Evolutionary conservation across 208 protist genomes (phyloP).

Genomic region (Wallacemonas sp.): DNA sequence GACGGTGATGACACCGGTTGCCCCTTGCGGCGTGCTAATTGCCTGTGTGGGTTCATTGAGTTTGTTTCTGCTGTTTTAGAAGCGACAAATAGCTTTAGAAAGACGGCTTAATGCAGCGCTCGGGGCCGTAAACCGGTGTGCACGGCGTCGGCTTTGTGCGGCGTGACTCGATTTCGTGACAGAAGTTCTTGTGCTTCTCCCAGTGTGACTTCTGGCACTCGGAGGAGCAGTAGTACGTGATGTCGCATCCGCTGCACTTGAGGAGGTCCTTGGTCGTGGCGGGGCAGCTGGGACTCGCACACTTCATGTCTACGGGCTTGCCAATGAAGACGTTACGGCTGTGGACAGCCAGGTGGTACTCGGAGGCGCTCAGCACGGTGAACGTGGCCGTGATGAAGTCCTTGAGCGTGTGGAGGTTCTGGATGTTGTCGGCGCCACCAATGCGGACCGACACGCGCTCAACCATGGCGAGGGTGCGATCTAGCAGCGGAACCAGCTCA

Average conservation of each 20-base stretch:
- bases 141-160: constrained; percentile 25
- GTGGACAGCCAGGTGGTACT: constrained; percentile 75
- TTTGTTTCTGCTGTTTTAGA: too few relatives aligned
- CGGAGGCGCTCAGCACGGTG: constrained; percentile 33
- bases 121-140: constrained; percentile 16
- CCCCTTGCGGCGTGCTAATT: too few relatives aligned
- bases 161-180: constrained; percentile 66
- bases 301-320: constrained; percentile 61
- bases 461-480: constrained; percentile 37
- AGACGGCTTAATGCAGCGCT: constrained; percentile 29
- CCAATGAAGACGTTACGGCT: constrained; percentile 57
- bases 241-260: constrained; percentile 77
- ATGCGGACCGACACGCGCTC: constrained; percentile 38
- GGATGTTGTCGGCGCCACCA: constrained; percentile 28
- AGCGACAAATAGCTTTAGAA: too few relatives aligned
- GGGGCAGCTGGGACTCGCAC: constrained; percentile 56
- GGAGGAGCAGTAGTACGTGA: constrained; percentile 77
- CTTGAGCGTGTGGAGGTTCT: constrained; percentile 52
- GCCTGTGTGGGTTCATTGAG: too few relatives aligned
- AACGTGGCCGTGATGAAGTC: constrained; percentile 49
- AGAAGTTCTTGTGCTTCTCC: constrained; percentile 73
- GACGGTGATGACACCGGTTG: too few relatives aligned
- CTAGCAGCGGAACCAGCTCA: constrained; percentile 38
- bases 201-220: constrained; percentile 77
- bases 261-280: constrained; percentile 60